These are phyloP conservation scores for Colletotrichum neosansevieriae DNA, from an alignment of 2,329 filamentous ascomycete species.

Conservation along the genomic window DNA sequence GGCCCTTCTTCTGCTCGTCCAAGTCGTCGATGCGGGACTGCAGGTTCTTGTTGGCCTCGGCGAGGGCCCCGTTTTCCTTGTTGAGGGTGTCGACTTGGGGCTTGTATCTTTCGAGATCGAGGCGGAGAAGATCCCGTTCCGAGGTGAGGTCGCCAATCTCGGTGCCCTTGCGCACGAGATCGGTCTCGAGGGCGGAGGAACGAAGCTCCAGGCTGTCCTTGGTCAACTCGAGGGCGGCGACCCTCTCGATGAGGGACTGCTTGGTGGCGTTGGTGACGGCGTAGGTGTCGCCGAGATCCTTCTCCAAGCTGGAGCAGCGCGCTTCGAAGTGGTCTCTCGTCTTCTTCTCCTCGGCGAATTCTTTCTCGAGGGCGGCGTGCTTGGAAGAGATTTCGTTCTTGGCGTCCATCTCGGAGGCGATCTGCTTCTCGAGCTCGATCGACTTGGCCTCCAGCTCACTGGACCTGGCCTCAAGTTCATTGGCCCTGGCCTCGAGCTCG, in stretches of 20 bases:
- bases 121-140: conserved; percentile 34
- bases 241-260: conserved; percentile 35
- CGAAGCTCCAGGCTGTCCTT: conserved; percentile 37
- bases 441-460: conserved; percentile 34
- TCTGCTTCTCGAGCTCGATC: conserved; percentile 26
- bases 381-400: conserved; percentile 28
- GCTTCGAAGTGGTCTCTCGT: conserved; percentile 16
- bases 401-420: conserved; percentile 23
- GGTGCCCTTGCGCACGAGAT: conserved; percentile 29
- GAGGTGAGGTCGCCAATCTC: conserved; percentile 38
- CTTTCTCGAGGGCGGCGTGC: conserved; percentile 18
- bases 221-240: conserved; percentile 38
- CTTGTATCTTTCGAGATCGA: conserved; percentile 32
- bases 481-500: conserved; percentile 25
- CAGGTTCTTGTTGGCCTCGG: conserved; percentile 30
- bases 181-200: conserved; percentile 31
- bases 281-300: conserved; percentile 34
- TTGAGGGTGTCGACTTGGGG: conserved; percentile 31
- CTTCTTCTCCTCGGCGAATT: conserved; percentile 22
- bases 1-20: conserved; percentile 35
- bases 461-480: conserved; percentile 29
- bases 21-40: conserved; percentile 37
- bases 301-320: conserved; percentile 27
- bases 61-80: conserved; percentile 35
- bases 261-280: conserved; percentile 37